Evolutionary conservation across 116 monocot genomes (phyloP).

Genomic region (Cymodocea nodosa): DNA sequence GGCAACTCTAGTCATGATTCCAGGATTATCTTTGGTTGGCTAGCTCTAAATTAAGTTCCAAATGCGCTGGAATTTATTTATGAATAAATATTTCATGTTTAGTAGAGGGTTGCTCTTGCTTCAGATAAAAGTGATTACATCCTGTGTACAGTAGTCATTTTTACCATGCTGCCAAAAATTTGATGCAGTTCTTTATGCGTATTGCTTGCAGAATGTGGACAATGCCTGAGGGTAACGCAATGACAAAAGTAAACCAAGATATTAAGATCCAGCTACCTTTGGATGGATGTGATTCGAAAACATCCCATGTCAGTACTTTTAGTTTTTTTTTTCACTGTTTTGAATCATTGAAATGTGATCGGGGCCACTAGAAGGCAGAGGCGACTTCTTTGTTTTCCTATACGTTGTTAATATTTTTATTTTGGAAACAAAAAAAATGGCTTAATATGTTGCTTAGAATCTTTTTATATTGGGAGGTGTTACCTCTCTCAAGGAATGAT

Average conservation of each 20-base stretch:
- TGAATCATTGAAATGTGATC: too few relatives aligned
- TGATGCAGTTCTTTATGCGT: neutral
- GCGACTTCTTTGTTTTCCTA: too few relatives aligned
- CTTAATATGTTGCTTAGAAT: too few relatives aligned
- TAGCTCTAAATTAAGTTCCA: neutral
- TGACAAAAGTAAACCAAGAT: constrained; percentile 25
- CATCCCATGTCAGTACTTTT: constrained; percentile 23
- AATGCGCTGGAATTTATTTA: neutral
- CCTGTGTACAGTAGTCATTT: neutral
- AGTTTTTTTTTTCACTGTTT: neutral
- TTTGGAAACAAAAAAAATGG: too few relatives aligned
- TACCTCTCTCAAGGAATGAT: too few relatives aligned
- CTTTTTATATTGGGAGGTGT: too few relatives aligned
- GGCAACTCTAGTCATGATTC: neutral
- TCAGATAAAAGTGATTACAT: too few relatives aligned
- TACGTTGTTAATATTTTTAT: too few relatives aligned
- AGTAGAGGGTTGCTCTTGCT: neutral
- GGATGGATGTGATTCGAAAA: constrained; percentile 36
- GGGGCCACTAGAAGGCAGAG: too few relatives aligned
- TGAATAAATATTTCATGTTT: neutral
- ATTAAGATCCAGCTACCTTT: constrained; percentile 28
- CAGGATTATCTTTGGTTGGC: neutral
- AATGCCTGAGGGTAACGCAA: constrained; percentile 55
- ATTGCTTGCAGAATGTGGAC: constrained; percentile 49
- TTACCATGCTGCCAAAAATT: neutral